Evolutionary conservation across 805 yeast genomes (phyloP).

Genomic region (Wickerhamomyces xylosicus): DNA sequence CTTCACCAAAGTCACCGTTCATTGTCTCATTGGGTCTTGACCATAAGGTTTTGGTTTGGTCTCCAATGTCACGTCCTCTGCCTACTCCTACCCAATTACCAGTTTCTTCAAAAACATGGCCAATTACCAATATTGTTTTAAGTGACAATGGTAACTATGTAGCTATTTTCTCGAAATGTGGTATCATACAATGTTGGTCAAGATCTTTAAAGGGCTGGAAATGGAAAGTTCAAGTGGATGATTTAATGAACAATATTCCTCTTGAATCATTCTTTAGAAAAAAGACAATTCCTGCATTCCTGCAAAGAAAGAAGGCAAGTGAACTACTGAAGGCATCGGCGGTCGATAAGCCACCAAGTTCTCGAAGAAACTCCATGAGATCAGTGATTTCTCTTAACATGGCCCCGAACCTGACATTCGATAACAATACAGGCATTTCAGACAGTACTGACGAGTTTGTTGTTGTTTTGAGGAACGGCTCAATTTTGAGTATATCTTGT

Average conservation of each 20-base stretch:
- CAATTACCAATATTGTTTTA: conserved; percentile 44
- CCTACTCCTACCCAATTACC: conserved; percentile 37
- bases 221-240: conserved; percentile 38
- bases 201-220: conserved; percentile 41
- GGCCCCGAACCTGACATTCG: conserved; percentile 13
- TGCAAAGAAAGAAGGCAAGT: conserved; percentile 21
- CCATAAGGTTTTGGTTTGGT: conserved; percentile 65
- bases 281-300: conserved; percentile 36
- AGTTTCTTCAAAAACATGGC: conserved; percentile 40
- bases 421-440: conserved; percentile 13
- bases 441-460: conserved; percentile 30
- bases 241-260: conserved; percentile 27
- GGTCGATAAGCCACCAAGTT: conserved; percentile 8
- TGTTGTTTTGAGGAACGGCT: conserved; percentile 42
- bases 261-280: conserved; percentile 53
- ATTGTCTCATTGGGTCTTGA: conserved; percentile 67
- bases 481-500: conserved; percentile 37
- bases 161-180: conserved; percentile 42
- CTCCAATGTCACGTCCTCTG: conserved; percentile 42
- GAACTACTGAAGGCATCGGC: conserved; percentile 9
- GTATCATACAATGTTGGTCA: conserved; percentile 51
- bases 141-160: conserved; percentile 51
- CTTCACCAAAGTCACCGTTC: conserved; percentile 46
- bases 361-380: conserved; percentile 25
- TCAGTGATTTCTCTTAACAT: conserved; percentile 18